Base-by-base conservation (phyloP, 2,329 filamentous ascomycete species). In the Aspergillus floridensis region DNA sequence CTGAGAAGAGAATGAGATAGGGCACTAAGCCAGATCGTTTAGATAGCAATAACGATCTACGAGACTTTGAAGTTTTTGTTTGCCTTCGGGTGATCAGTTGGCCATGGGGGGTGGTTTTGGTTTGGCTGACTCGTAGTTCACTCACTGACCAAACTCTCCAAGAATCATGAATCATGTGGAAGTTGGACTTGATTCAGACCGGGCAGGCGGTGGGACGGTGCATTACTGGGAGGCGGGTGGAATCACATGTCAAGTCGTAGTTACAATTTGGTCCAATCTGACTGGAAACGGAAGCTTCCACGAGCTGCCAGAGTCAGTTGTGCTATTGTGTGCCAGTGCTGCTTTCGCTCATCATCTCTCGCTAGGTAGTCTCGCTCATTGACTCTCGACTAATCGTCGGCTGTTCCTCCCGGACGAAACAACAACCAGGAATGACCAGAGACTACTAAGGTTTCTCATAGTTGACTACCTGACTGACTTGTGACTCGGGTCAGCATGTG, bases 201-300 rank as follows among this genome's bases (percentile, higher is more conserved):
- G 21, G 41, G 53, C 26, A 55, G 53, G 53, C 53, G 53, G 53
- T 55, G 44, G 53, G 41, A 31, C 53, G 53, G 53, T 31, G 53
- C 53, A 55, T 12, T 35, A 31, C 16, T 31, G 46, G 53, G 47
- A 21, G 14, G 38, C 38, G n/a, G 38, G 41, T 41, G 53, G 24
- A 41, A 55, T 55, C 53, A 55, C 53, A 55, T 55, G 53, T 46
- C 41, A 44, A 12, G 35, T 21, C 16, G n/a, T 4, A n/a, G n/a
- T n/a, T n/a, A 16, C 22, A 22, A 46, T 31, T 31, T 8, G 8
- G 22, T 47, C 21, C 44, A 24, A 29, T 14, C 11, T 41, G 41
- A 10, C 26, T 44, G 41, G n/a, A 55, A 47, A 22, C 53, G 41
- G 41, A 16, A 47, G 41, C 26, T 8, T 55, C 41, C 53, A 55